phyloP scores from a whole-genome alignment of 2,329 filamentous ascomycete genomes.

The Cladophialophora yegresii region DNA sequence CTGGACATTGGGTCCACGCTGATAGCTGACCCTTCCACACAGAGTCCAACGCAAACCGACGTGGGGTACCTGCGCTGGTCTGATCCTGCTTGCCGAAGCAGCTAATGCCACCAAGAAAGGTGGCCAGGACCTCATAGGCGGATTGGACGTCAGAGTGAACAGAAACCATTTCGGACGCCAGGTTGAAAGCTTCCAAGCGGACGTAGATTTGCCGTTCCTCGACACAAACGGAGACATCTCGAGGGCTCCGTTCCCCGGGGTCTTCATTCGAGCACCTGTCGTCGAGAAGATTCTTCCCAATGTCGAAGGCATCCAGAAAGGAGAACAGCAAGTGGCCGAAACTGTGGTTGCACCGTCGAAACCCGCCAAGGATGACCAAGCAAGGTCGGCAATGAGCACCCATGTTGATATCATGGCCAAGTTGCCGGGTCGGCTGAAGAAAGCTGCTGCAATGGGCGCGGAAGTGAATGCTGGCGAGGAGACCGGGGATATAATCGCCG shows the following conservation, averaged over 20 bases:
- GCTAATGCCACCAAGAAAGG: conserved; percentile 87
- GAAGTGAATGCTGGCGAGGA: conserved; percentile 46
- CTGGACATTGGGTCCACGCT: neutral
- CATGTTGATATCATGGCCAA: conserved; percentile 62
- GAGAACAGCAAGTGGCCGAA: conserved; percentile 51
- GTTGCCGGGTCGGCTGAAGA: conserved; percentile 55
- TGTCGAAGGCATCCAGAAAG: conserved; percentile 53
- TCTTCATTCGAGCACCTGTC: conserved; percentile 93
- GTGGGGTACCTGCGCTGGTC: conserved; percentile 94
- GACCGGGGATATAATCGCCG: conserved; percentile 76
- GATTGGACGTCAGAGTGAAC: conserved; percentile 85
- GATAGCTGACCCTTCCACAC: conserved; percentile 12
- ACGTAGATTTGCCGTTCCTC: conserved; percentile 72
- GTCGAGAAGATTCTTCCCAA: conserved; percentile 75
- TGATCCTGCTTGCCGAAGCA: conserved; percentile 85
- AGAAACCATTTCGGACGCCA: conserved; percentile 95
- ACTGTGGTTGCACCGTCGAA: conserved; percentile 61
- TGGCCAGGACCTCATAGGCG: conserved; percentile 90
- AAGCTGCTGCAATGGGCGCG: conserved; percentile 50
- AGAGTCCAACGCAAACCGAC: conserved; percentile 76
- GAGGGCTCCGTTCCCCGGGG: conserved; percentile 66
- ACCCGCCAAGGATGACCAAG: conserved; percentile 49
- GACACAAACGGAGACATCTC: conserved; percentile 28
- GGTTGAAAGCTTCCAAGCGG: conserved; percentile 83
- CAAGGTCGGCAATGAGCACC: conserved; percentile 48